Conservation (phyloP, 139 green algal genomes). For the Nannochloris sp. region DNA sequence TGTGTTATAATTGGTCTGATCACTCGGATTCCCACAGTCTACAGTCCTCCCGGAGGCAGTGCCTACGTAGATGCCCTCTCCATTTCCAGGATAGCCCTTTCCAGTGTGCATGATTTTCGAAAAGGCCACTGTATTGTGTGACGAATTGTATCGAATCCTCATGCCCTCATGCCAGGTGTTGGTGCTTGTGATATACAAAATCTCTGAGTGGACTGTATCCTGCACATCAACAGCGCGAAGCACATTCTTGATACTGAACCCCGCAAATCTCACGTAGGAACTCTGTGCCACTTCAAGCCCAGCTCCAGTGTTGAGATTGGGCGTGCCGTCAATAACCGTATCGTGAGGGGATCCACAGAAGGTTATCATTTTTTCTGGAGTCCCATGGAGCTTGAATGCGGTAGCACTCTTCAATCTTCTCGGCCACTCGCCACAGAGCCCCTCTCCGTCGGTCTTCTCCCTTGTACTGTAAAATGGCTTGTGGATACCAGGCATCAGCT, state of each 20-base stretch:
- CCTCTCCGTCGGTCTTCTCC: no score
- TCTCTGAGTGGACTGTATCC: background rate
- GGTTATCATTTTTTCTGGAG: background rate
- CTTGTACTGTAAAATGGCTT: no score
- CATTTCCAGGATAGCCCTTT: no score
- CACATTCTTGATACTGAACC: conserved; percentile 1
- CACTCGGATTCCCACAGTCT: no score
- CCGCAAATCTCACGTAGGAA: background rate
- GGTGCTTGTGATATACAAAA: conserved; percentile 4
- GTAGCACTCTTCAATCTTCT: no score
- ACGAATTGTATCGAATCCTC: conserved; percentile 3
- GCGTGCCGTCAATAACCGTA: background rate
- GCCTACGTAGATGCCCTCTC: no score
- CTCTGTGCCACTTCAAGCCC: background rate
- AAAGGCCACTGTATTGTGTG: background rate
- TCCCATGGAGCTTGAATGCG: background rate
- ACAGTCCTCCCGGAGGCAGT: no score
- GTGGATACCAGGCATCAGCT: no score
- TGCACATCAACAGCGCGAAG: background rate
- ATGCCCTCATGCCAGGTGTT: background rate
- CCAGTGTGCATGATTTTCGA: background rate
- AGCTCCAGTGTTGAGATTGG: background rate
- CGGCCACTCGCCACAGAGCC: no score
- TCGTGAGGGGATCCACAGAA: background rate
- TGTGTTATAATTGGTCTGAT: no score